Base-by-base conservation (phyloP, 768 basidiomycete species). In the Suillus subalutaceus region DNA sequence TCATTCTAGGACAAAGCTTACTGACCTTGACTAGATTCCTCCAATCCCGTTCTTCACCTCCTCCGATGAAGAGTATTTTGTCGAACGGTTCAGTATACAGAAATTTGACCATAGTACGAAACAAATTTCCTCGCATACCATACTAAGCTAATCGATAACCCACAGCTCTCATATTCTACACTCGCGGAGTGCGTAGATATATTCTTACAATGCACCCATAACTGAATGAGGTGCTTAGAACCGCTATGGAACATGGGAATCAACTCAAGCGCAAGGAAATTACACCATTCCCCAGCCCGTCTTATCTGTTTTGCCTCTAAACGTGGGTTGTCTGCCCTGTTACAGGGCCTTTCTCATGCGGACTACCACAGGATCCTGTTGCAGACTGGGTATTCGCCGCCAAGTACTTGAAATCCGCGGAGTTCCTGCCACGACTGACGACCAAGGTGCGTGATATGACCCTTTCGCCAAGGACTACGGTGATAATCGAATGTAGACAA, bases 51-150 rank as follows among this genome's bases (percentile, higher is more conserved):
- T 88, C 75, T 83, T 92, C 53, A 82, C 83, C 0, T 52, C 71
- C 0, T 83, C 84, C 12, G 88, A 92, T 73, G 91, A 92, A 70
- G 85, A 89, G 69, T 92, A 91, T 71, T 85, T 90, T 66, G 83
- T 91, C 0, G 82, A 90, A 61, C 85, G 88, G 67, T 92, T 85
- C 68, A 71, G 72, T 48, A 77, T 78, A 12, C 87, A 86, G 68
- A 86, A 87, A 0, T 91, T 92, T 70, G 77, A 80, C 61, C 72
- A 86, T 64, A 89, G 91, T 91, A 68, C 30, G 88, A 23, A 52
- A 16, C 38, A 9, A 8, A 4, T n/a, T 37, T 60, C 1, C 6
- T 13, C 9, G 15, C 9, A 52, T 37, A 15, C 26, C 12, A 10
- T 23, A 4, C 38, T 40, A 35, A 57, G 48, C 46, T 41, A 15